Evolutionary conservation across 2,329 filamentous ascomycete genomes (phyloP).

Genomic region (Botryotinia convoluta): DNA sequence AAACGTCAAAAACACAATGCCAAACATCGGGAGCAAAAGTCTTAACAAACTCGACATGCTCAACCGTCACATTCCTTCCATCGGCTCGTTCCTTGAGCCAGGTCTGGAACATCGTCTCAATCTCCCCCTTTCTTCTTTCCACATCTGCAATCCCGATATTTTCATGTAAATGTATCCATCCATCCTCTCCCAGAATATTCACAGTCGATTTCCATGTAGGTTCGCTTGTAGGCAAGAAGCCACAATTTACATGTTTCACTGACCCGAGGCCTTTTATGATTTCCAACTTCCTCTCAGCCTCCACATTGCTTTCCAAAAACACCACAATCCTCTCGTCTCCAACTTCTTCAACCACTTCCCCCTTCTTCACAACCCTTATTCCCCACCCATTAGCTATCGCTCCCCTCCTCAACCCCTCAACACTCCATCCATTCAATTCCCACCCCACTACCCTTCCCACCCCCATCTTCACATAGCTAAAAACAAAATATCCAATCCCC

Average conservation of each 20-base stretch:
- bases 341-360: constrained; percentile 38
- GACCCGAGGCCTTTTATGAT: constrained; percentile 39
- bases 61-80: constrained; percentile 40
- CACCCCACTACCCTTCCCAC: constrained; percentile 72
- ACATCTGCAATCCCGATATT: constrained; percentile 59
- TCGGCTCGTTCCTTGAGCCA: constrained; percentile 25
- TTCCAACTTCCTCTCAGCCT: constrained; percentile 37
- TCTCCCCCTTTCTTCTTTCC: constrained; percentile 36
- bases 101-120: constrained; percentile 26
- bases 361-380: constrained; percentile 51
- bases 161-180: constrained; percentile 65
- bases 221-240: constrained; percentile 58
- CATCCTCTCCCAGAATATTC: constrained; percentile 44
- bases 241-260: constrained; percentile 59
- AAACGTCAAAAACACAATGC: constrained; percentile 68
- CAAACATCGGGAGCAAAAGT: constrained; percentile 67
- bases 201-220: constrained; percentile 53
- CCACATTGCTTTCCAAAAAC: constrained; percentile 66
- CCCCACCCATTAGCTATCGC: constrained; percentile 67
- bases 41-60: constrained; percentile 64
- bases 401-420: constrained; percentile 78
- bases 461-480: constrained; percentile 73
- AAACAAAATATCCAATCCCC: constrained; percentile 91
- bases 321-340: constrained; percentile 59
- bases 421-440: constrained; percentile 86